These are phyloP conservation scores for Geotrichum restrictum DNA, from an alignment of 1,139 yeast genomes.

Conservation along the genomic window DNA sequence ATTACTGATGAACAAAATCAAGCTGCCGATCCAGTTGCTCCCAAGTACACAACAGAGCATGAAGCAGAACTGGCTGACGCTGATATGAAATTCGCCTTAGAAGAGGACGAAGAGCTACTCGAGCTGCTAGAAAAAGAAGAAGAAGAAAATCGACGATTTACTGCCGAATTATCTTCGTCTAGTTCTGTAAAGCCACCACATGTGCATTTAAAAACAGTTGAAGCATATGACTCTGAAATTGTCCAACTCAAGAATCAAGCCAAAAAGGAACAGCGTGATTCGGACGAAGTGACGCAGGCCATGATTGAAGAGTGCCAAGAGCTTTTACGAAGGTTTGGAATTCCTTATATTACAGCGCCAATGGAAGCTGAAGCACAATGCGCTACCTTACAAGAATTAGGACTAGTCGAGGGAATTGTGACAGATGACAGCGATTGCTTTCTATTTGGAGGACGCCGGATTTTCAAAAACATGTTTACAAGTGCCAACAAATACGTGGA, in stretches of 20 bases:
- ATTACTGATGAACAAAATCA: too few species aligned
- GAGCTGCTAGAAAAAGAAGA: conserved; percentile 66
- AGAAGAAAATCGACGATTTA: conserved; percentile 64
- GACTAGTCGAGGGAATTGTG: conserved; percentile 87
- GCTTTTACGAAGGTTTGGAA: conserved; percentile 76
- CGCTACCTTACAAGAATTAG: conserved; percentile 63
- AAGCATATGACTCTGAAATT: conserved; percentile 52
- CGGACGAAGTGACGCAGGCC: conserved; percentile 82
- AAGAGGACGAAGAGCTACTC: conserved; percentile 65
- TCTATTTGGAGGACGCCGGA: conserved; percentile 79
- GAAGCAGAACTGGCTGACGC: conserved; percentile 33
- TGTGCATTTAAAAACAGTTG: conserved; percentile 18
- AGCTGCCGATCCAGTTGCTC: too few species aligned
- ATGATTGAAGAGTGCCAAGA: conserved; percentile 93
- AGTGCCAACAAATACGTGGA: conserved; percentile 91
- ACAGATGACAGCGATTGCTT: conserved; percentile 98
- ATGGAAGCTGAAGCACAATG: conserved; percentile 99
- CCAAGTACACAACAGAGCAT: conserved; percentile 21
- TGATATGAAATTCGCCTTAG: conserved; percentile 54
- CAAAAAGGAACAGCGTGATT: conserved; percentile 70
- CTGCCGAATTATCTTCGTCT: conserved; percentile 28
- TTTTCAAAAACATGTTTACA: conserved; percentile 84
- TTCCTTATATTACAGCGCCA: conserved; percentile 91
- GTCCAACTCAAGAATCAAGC: conserved; percentile 51
- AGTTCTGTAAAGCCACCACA: neutral